These are phyloP conservation scores for Hypoxylon sp. DNA, from an alignment of 2,329 filamentous ascomycete genomes.

Conservation along the genomic window DNA sequence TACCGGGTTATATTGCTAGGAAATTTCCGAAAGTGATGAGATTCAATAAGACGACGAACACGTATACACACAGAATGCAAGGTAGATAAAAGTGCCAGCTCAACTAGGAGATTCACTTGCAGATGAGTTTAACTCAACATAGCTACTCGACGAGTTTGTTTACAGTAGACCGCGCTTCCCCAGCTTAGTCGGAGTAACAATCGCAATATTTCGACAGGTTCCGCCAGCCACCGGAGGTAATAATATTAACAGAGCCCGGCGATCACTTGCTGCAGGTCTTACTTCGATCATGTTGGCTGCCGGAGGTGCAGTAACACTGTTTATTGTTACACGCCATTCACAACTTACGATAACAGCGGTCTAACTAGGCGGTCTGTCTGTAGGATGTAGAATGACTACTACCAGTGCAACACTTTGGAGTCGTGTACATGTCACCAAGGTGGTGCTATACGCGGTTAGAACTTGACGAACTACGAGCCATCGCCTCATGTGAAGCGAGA, in stretches of 20 bases:
- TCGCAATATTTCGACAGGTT: background rate
- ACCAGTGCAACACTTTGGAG: slow-evolving; percentile 8
- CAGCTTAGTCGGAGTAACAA: background rate
- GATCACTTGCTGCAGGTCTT: slow-evolving; percentile 24
- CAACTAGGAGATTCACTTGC: background rate
- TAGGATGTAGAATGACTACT: slow-evolving; percentile 8
- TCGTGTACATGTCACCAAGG: slow-evolving; percentile 13
- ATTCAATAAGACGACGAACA: background rate
- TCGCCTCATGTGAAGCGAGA: background rate
- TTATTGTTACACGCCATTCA: background rate
- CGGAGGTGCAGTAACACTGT: slow-evolving; percentile 19
- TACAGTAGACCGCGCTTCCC: background rate
- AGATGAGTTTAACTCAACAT: background rate
- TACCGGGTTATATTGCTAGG: background rate
- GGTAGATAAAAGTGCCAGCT: background rate
- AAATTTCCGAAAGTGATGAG: background rate
- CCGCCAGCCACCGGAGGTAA: slow-evolving; percentile 1
- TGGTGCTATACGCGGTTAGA: slow-evolving; percentile 7
- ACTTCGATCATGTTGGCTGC: slow-evolving; percentile 26
- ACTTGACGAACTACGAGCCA: slow-evolving; percentile 7
- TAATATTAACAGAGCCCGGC: background rate
- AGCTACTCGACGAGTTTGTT: background rate
- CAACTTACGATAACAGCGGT: background rate
- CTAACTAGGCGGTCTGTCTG: slow-evolving; percentile 1
- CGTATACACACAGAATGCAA: background rate